Percentiles rank a stretch among this genome's conserved stretches.
phyloP scores from a whole-genome alignment of 192 early-diverging fungal genomes.

The Backusella westeae region DNA sequence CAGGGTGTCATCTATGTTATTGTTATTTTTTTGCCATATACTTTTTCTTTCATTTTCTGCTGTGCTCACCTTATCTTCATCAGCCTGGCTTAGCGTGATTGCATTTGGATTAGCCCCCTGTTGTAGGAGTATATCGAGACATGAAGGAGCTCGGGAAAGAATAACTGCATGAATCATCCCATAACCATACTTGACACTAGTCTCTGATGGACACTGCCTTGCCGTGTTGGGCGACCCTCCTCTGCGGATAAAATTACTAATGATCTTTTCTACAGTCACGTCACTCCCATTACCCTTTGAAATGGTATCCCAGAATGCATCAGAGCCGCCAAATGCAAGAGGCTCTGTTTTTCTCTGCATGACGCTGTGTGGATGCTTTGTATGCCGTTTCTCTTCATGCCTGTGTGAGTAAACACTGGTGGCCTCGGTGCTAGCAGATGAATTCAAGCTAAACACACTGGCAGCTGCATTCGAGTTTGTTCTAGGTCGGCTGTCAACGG shows the following conservation, averaged over 20 bases:
- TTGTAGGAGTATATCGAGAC: constrained; percentile 30
- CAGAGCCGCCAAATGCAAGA: constrained; percentile 31
- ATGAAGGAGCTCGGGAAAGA: constrained; percentile 14
- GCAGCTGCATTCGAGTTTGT: constrained; percentile 6
- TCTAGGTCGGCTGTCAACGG: background rate
- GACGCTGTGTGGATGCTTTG: background rate
- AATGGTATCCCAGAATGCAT: constrained; percentile 38
- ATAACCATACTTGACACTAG: constrained; percentile 32
- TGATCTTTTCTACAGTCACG: constrained; percentile 33
- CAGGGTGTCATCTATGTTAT: constrained; percentile 21
- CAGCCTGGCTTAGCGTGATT: constrained; percentile 18
- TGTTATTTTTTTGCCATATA: background rate
- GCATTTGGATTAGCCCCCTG: constrained; percentile 38
- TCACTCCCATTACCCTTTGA: constrained; percentile 25
- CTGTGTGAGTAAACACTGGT: constrained; percentile 7
- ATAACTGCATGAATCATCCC: constrained; percentile 36
- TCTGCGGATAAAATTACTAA: constrained; percentile 34
- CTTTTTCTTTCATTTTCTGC: background rate
- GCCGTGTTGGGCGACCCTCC: constrained; percentile 39
- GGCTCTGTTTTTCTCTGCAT: constrained; percentile 27
- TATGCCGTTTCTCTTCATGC: background rate
- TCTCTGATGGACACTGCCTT: constrained; percentile 22
- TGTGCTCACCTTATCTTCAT: constrained; percentile 30
- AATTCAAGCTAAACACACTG: constrained; percentile 12
- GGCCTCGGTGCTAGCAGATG: background rate